A percentile compares a stretch with the other conserved stretches of the same genome.
These are phyloP conservation scores for Cystoderma amianthinum DNA, from an alignment of 768 basidiomycete genomes.

Conservation along the genomic window DNA sequence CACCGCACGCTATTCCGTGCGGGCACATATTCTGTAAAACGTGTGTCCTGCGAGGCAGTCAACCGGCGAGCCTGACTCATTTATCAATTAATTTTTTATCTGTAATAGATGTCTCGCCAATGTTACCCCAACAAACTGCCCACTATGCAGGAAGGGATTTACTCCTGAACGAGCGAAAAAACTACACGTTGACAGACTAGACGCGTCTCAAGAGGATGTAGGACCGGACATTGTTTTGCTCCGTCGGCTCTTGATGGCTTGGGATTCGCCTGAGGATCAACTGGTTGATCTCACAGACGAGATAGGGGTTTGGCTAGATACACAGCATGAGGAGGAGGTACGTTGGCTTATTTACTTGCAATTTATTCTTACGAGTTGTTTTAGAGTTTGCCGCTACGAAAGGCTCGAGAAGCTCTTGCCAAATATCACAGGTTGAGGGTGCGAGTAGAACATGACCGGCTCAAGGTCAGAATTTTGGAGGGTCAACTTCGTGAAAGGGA, in stretches of 20 bases:
- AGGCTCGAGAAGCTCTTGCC: conserved; percentile 26
- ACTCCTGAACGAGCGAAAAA: conserved; percentile 52
- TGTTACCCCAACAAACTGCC: conserved; percentile 47
- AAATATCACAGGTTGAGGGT: conserved; percentile 30
- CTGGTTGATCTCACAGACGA: too few species aligned
- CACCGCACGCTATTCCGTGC: conserved; percentile 59
- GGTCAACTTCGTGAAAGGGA: neutral
- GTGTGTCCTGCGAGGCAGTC: conserved; percentile 29
- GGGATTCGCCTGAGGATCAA: too few species aligned
- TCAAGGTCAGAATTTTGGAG: neutral
- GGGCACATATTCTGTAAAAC: conserved; percentile 59
- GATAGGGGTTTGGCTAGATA: too few species aligned
- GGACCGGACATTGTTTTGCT: too few species aligned
- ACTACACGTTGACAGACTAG: conserved; percentile 64
- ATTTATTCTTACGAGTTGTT: too few species aligned
- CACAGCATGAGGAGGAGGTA: too few species aligned
- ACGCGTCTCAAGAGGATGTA: too few species aligned
- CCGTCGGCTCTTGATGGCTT: too few species aligned
- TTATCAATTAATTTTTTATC: too few species aligned
- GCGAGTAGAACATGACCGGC: conserved; percentile 7
- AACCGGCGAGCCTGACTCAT: neutral
- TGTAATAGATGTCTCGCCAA: conserved; percentile 46
- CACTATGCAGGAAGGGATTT: conserved; percentile 61
- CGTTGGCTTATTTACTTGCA: too few species aligned
- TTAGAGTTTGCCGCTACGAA: conserved; percentile 24